Conservation (phyloP, 179 eudicot genomes). For the Silene noctiflora region DNA sequence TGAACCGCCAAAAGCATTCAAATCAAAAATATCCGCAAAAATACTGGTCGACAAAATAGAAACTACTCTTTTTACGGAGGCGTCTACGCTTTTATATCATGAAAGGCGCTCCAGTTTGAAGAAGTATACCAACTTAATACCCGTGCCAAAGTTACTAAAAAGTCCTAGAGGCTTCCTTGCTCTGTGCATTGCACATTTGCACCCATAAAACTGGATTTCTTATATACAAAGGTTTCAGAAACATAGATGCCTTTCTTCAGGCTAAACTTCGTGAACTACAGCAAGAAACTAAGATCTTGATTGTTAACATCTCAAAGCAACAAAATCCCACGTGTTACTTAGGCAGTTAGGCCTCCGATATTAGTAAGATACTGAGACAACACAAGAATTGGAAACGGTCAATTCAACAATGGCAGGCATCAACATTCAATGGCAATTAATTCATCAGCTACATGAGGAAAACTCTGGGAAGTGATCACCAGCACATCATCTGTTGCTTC, state of each 20-base stretch:
- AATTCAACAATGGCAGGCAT: neutral
- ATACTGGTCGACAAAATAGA: neutral
- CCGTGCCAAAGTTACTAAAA: neutral
- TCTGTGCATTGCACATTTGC: neutral
- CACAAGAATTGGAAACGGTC: neutral
- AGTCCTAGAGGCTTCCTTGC: neutral
- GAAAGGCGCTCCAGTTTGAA: neutral
- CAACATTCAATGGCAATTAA: neutral
- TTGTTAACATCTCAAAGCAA: neutral
- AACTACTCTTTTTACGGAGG: neutral
- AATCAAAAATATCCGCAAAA: constrained; percentile 2
- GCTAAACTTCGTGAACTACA: neutral
- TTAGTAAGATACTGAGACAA: neutral
- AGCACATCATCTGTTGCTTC: neutral
- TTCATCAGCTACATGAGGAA: neutral
- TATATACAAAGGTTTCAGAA: neutral
- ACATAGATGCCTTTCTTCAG: neutral
- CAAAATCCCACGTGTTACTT: neutral
- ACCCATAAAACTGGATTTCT: neutral
- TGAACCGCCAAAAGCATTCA: constrained; percentile 5
- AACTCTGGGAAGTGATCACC: neutral
- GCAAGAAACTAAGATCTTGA: neutral
- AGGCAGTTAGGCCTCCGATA: neutral
- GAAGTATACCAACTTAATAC: neutral
- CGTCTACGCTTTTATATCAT: neutral